Conservation (phyloP, 495 filamentous ascomycete species). For the Penicillium salamii region DNA sequence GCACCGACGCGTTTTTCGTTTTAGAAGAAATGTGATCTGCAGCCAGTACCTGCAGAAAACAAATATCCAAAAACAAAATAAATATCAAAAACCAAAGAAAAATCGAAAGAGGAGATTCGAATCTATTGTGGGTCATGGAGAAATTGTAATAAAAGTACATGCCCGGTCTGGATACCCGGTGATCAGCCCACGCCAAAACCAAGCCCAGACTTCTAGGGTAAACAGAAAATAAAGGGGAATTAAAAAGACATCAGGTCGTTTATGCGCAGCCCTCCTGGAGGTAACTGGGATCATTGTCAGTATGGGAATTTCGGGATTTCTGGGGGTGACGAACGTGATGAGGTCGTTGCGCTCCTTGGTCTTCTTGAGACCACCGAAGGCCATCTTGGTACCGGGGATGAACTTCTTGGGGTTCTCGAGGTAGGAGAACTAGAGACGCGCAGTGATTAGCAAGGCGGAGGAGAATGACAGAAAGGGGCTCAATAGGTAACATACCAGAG, state of each 20-base stretch:
- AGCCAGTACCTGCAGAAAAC: too few relatives aligned
- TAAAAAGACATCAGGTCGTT: constrained; percentile 31
- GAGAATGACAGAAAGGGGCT: background rate
- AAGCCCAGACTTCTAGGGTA: constrained; percentile 24
- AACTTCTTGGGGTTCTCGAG: constrained; percentile 93
- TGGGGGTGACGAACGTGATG: constrained; percentile 72
- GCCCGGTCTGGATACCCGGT: constrained; percentile 29
- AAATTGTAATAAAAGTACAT: constrained; percentile 43
- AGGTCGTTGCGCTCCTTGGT: constrained; percentile 98
- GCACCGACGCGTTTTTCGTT: constrained; percentile 1
- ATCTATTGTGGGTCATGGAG: constrained; percentile 30
- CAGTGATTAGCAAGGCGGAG: constrained; percentile 9
- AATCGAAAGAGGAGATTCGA: constrained; percentile 15
- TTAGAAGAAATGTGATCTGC: too few relatives aligned
- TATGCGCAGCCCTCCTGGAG: constrained; percentile 64
- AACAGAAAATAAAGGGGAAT: constrained; percentile 19
- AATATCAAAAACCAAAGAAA: constrained; percentile 2
- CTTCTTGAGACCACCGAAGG: constrained; percentile 99
- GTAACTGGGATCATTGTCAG: constrained; percentile 44
- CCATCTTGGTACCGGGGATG: constrained; percentile 99
- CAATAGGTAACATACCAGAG: constrained; percentile 64
- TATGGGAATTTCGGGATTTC: background rate
- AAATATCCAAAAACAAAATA: background rate
- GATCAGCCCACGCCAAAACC: constrained; percentile 26
- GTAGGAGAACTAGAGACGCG: constrained; percentile 64